Conservation (phyloP, 139 green algal species). For the Zygnema circumcarinatum region DNA sequence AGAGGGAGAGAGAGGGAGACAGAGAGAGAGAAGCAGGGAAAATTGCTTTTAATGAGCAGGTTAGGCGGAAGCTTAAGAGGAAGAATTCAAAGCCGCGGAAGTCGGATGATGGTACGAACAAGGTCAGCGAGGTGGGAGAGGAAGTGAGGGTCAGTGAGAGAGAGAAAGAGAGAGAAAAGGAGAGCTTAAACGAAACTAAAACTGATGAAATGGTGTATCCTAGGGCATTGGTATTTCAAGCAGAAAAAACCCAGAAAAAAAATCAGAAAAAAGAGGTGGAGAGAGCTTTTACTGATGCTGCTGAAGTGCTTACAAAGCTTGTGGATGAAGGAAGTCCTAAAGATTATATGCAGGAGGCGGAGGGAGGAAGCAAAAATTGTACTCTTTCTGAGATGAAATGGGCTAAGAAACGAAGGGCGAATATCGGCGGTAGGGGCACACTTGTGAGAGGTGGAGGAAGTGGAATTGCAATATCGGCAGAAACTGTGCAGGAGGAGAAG, state of each 20-base stretch:
- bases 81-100: neutral
- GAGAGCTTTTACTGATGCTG: neutral
- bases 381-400: neutral
- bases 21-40: too few species aligned
- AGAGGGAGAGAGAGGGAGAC: too few species aligned
- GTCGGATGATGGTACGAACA: neutral
- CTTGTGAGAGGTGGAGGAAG: neutral
- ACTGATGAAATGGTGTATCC: too few species aligned
- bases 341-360: neutral
- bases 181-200: too few species aligned
- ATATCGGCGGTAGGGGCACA: neutral
- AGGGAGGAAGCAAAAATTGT: neutral
- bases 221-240: too few species aligned
- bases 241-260: neutral
- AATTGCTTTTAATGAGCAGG: too few species aligned
- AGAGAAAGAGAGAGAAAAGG: neutral
- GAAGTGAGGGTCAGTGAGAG: constrained; percentile 4
- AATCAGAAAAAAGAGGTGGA: neutral
- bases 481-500: neutral
- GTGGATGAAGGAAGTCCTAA: constrained; percentile 7
- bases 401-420: neutral
- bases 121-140: neutral
- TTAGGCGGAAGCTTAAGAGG: neutral
- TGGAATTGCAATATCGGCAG: neutral
- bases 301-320: neutral